Evolutionary conservation across 1,139 yeast genomes (phyloP).

Genomic region (Suhomyces bokatorum): DNA sequence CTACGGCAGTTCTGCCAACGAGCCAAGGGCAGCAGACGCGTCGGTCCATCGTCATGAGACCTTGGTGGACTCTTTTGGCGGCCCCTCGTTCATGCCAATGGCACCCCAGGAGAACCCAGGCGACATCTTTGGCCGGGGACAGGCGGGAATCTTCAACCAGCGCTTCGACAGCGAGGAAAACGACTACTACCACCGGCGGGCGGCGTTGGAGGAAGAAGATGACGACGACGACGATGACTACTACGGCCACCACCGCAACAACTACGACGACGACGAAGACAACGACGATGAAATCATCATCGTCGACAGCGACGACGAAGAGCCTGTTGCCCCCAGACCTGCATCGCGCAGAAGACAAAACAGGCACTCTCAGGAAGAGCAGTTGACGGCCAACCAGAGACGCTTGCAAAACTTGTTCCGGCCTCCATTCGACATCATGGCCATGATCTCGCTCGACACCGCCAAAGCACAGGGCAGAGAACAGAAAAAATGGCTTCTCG

Average conservation of each 20-base stretch:
- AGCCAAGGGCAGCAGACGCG: slow-evolving; percentile 65
- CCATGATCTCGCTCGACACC: slow-evolving; percentile 60
- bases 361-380: slow-evolving; percentile 30
- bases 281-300: slow-evolving; percentile 28
- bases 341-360: slow-evolving; percentile 30
- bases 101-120: slow-evolving; percentile 24
- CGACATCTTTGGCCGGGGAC: slow-evolving; percentile 44
- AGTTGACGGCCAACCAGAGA: slow-evolving; percentile 61
- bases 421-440: slow-evolving; percentile 91
- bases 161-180: slow-evolving; percentile 38
- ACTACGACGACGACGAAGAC: slow-evolving; percentile 15
- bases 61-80: slow-evolving; percentile 47
- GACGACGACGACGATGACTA: slow-evolving; percentile 18
- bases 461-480: slow-evolving; percentile 70
- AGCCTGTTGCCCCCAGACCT: slow-evolving; percentile 17
- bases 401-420: slow-evolving; percentile 79
- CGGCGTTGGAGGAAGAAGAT: slow-evolving; percentile 22
- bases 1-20: slow-evolving; percentile 34
- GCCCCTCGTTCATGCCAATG: slow-evolving; percentile 13
- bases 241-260: slow-evolving; percentile 15
- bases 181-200: slow-evolving; percentile 24
- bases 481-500: slow-evolving; percentile 75
- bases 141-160: slow-evolving; percentile 48
- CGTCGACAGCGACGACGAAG: slow-evolving; percentile 30
- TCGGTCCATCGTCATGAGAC: slow-evolving; percentile 84